Conservation (phyloP, 1,284 basidiomycete genomes). For the Cutaneotrichosporon cutaneum region DNA sequence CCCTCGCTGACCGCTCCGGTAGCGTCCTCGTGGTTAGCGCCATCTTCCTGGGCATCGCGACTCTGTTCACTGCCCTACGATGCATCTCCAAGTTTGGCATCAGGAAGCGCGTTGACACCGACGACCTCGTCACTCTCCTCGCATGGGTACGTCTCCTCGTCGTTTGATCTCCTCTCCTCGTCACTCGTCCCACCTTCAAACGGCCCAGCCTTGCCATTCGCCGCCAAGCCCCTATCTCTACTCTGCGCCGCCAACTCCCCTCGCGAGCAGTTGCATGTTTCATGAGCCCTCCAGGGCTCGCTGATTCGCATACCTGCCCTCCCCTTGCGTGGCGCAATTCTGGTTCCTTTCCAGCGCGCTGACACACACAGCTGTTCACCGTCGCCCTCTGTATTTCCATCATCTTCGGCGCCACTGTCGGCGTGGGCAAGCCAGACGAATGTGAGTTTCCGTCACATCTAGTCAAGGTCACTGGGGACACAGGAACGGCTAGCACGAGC, state of each 20-base stretch:
- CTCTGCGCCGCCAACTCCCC: background rate
- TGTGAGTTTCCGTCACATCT: conserved; percentile 26
- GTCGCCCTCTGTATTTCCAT: conserved; percentile 33
- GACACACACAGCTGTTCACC: conserved; percentile 34
- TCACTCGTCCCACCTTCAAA: background rate
- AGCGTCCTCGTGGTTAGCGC: conserved; percentile 43
- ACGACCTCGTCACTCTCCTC: conserved; percentile 45
- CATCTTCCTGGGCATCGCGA: conserved; percentile 40
- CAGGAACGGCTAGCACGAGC: background rate
- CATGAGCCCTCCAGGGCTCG: background rate
- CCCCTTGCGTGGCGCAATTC: background rate
- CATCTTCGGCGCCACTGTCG: conserved; percentile 40
- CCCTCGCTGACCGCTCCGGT: conserved; percentile 28
- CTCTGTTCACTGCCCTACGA: conserved; percentile 40
- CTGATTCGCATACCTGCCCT: background rate
- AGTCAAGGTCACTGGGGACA: background rate
- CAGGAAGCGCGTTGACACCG: conserved; percentile 37
- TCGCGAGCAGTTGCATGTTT: conserved; percentile 2
- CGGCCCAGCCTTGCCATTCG: background rate
- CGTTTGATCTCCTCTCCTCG: background rate
- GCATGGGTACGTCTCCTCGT: conserved; percentile 50
- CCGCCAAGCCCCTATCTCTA: background rate
- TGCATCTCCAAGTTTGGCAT: conserved; percentile 48
- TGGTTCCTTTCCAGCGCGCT: background rate
- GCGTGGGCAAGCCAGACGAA: conserved; percentile 42